Evolutionary conservation across 352 stramenopile species (phyloP), one percentile per base, ranked within the genome.

Genomic region (Phytophthora cryptogea): DNA sequence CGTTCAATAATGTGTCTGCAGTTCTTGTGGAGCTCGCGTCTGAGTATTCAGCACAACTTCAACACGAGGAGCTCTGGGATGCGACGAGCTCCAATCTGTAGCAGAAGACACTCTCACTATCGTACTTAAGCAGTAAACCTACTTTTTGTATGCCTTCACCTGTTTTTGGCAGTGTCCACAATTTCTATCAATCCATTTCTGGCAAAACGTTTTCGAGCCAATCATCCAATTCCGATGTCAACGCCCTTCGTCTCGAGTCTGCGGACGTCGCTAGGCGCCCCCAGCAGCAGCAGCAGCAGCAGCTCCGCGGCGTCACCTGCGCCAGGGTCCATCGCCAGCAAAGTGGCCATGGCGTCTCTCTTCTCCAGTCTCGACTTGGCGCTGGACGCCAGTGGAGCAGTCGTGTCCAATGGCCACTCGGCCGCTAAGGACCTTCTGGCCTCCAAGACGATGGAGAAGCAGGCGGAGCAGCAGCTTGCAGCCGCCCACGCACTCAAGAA

Each of bases 311-410:
- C 54, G 5, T 37, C 51, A 0, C 30, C 36, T 4, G 20, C 63
- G 1, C 60, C 47, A 10, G 36, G 32, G 4, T 59, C 48, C 1
- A 43, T n/a, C 3, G 58, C 40, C 14, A 48, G 52, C 51, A 74
- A 70, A 57, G 27, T 37, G 2, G 58, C 45, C 26, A 86, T 90
- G 74, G 70, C 80, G 66, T 76, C 77, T 0, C 65, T 82, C 26
- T 88, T 90, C 42, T 86, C 73, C 1, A 72, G 59, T 9, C 72
- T 90, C 9, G 78, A 78, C 17, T 68, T 91, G 51, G 68, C 63
- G 32, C 63, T 88, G 11, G 63, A 80, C 32, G 60, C 48, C 2
- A 68, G 53, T 27, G 61, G 70, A 6, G 49, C 51, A 0, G 58
- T 70, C 27, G 57, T 74, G 8, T 48, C 61, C 0, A 39, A 51